Evolutionary conservation across 345 rosid genomes (phyloP), one percentile per base, ranked within the genome.

Genomic region (Turritis glabra): DNA sequence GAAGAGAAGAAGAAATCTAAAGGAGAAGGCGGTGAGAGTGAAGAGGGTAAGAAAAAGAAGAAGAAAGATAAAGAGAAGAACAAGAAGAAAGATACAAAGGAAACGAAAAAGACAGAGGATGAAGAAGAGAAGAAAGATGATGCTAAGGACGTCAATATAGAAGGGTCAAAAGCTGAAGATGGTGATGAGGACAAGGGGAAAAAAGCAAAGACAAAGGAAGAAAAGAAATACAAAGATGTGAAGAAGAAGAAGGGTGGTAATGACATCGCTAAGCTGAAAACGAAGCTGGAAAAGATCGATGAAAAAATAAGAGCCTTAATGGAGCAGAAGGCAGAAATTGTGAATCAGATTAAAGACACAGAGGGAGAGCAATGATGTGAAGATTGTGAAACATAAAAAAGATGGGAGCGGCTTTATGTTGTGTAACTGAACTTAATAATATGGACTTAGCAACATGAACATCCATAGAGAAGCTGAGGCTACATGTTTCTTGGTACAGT

Each of bases 331-430:
- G 75, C 66, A 0, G 86, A 79, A 13, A 82, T 88, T 29, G 21
- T 76, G 87, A 82, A 81, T 78, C 88, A 86, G 79, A 85, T 89
- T 74, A 78, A 83, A 81, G 90, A 81, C 66, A 84, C 86, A 44
- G 92, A 80, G 82, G 59, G 35, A 32, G 73, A 72, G 56, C 35
- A 79, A 4, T 47, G 19, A 77, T 22, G 63, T 46, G 55, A 76
- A 75, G 60, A 2, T 10, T 14, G 21, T 37, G 35, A 40, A 52
- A 15, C 61, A 27, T 27, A 30, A 11, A 53, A 14, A 41, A 52
- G 7, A 15, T 54, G 64, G 26, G 15, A 17, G 29, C 3, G 3
- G n/a, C 47, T 22, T 18, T 5, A 50, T 50, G 47, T 37, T 10
- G 7, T 14, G 15, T 5, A 25, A 17, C 27, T 40, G 21, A 48